Evolutionary conservation across 2,329 filamentous ascomycete genomes (phyloP).

Genomic region (Claviceps sp.): DNA sequence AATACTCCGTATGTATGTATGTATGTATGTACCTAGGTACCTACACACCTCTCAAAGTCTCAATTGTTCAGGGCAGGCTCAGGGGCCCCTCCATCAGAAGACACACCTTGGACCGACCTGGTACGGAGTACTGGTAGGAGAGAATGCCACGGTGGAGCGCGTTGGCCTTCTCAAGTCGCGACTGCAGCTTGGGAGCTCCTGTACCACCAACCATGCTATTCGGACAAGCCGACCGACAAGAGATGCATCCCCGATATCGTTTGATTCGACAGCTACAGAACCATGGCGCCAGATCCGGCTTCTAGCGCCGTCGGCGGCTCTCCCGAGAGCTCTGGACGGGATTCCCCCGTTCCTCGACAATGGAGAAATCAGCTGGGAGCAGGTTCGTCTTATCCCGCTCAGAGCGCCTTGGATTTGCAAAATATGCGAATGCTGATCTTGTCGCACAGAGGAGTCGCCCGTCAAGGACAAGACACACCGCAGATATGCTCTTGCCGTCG

Average conservation of each 20-base stretch:
- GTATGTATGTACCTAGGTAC: no score
- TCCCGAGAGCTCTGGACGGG: conserved; percentile 72
- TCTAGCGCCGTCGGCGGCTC: conserved; percentile 48
- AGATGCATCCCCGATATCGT: conserved; percentile 1
- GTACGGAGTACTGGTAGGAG: no score
- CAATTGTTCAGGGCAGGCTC: no score
- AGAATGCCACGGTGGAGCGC: no score
- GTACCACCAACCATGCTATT: conserved; percentile 4
- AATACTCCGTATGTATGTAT: no score
- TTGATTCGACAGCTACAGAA: conserved; percentile 14
- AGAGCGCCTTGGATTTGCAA: conserved; percentile 2
- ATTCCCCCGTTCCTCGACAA: conserved; percentile 61
- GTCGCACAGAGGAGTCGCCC: conserved; percentile 35
- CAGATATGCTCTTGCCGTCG: conserved; percentile 79
- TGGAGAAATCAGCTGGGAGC: conserved; percentile 66
- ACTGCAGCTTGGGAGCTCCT: not conserved
- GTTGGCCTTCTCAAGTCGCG: no score
- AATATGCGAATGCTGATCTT: conserved; percentile 3
- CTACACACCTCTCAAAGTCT: no score
- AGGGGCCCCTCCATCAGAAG: no score
- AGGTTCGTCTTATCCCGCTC: conserved; percentile 39
- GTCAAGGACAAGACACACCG: conserved; percentile 59
- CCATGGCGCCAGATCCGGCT: conserved; percentile 52
- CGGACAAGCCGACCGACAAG: conserved; percentile 1
- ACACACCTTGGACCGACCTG: no score